Evolutionary conservation across 2,329 filamentous ascomycete genomes (phyloP).

Genomic region (Colletotrichum sp.): DNA sequence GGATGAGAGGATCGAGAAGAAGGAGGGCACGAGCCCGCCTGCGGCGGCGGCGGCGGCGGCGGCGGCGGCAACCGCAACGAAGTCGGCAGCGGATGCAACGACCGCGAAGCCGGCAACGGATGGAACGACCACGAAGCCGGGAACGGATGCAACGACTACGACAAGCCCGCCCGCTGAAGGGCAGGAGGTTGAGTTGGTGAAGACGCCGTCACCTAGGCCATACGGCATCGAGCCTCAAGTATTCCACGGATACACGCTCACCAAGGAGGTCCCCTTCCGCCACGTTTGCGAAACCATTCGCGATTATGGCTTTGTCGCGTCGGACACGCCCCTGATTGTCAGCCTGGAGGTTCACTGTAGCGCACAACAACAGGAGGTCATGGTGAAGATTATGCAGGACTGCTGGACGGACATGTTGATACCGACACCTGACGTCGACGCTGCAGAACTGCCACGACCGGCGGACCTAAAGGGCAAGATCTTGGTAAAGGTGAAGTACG

Average conservation of each 20-base stretch:
- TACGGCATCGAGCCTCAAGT: slow-evolving; percentile 72
- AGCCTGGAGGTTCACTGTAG: slow-evolving; percentile 91
- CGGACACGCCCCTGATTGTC: slow-evolving; percentile 86
- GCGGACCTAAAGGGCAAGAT: slow-evolving; percentile 78
- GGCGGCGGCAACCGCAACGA: background rate
- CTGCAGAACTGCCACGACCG: slow-evolving; percentile 67
- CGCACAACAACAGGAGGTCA: slow-evolving; percentile 80
- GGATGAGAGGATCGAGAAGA: slow-evolving; percentile 36
- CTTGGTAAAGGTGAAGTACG: slow-evolving; percentile 81
- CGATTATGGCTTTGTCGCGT: slow-evolving; percentile 76
- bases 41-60: background rate
- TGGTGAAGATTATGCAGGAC: slow-evolving; percentile 91
- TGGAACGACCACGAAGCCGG: background rate
- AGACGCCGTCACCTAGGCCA: slow-evolving; percentile 24
- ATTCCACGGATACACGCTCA: slow-evolving; percentile 88
- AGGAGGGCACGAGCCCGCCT: background rate
- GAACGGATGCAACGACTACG: background rate
- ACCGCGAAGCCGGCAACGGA: background rate
- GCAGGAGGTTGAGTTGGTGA: background rate
- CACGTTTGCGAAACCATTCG: slow-evolving; percentile 83
- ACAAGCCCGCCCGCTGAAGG: background rate
- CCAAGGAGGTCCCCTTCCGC: slow-evolving; percentile 85
- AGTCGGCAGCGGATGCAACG: background rate
- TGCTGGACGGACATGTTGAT: slow-evolving; percentile 79
- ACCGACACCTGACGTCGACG: slow-evolving; percentile 52